A percentile compares a stretch with the other conserved stretches of the same genome.
Conservation (phyloP, 768 basidiomycete species). For the Boletellus sp. region DNA sequence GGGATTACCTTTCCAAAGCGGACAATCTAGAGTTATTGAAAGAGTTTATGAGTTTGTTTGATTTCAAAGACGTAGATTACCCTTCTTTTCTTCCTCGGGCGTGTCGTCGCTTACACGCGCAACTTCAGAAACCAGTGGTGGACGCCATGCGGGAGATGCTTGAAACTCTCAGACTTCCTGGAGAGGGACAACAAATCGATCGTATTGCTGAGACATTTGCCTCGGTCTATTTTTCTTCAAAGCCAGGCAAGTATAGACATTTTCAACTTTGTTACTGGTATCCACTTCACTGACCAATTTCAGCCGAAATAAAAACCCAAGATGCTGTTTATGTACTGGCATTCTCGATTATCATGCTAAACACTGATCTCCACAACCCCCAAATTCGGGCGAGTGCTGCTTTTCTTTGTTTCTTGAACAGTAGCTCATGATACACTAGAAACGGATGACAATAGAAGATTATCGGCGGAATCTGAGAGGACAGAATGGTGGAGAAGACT, state of each 20-base stretch:
- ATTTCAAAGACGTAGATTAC: conserved; percentile 78
- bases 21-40: conserved; percentile 83
- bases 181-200: conserved; percentile 90
- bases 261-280: background rate
- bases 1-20: conserved; percentile 88
- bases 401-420: background rate
- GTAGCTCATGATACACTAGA: conserved; percentile 42
- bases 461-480: conserved; percentile 90
- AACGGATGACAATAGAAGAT: conserved; percentile 95
- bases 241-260: conserved; percentile 52
- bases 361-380: conserved; percentile 95
- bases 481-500: conserved; percentile 82
- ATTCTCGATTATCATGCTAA: conserved; percentile 96
- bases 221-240: conserved; percentile 79
- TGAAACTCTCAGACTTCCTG: conserved; percentile 91
- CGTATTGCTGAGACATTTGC: conserved; percentile 96
- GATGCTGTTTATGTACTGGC: conserved; percentile 94
- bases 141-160: conserved; percentile 95
- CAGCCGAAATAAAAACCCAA: conserved; percentile 84
- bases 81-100: background rate
- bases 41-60: conserved; percentile 84
- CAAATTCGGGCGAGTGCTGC: conserved; percentile 69
- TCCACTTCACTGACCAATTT: background rate
- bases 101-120: conserved; percentile 1
- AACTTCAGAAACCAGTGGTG: conserved; percentile 79